Evolutionary conservation across 2,329 filamentous ascomycete genomes (phyloP).

Genomic region (Juglanconis sp.): DNA sequence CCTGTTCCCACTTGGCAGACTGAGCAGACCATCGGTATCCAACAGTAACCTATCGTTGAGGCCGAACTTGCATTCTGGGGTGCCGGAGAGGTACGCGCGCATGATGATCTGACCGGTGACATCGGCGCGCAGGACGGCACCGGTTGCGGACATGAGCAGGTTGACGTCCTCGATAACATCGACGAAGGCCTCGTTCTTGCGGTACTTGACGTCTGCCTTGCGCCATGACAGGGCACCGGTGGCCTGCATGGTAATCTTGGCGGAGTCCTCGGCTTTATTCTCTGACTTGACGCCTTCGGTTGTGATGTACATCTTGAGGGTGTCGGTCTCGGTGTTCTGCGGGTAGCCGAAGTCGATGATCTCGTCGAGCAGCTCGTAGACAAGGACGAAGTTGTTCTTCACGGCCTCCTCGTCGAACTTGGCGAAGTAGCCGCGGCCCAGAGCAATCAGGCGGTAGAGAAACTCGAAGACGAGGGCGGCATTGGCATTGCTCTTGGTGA

Average conservation of each 20-base stretch:
- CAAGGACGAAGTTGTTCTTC: slow-evolving; percentile 99
- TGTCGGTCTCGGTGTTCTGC: slow-evolving; percentile 98
- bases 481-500: slow-evolving; percentile 99
- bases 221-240: slow-evolving; percentile 96
- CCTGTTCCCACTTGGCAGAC: slow-evolving; percentile 70
- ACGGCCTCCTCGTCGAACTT: slow-evolving; percentile 99
- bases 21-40: slow-evolving; percentile 68
- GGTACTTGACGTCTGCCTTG: slow-evolving; percentile 95
- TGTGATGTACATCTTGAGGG: slow-evolving; percentile 99
- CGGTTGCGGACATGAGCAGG: slow-evolving; percentile 96
- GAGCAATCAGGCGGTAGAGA: slow-evolving; percentile 82
- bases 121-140: slow-evolving; percentile 89
- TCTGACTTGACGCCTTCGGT: slow-evolving; percentile 97
- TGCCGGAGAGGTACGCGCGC: slow-evolving; percentile 95
- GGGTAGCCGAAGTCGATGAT: slow-evolving; percentile 99
- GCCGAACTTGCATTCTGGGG: slow-evolving; percentile 97
- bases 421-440: slow-evolving; percentile 95
- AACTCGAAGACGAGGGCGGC: slow-evolving; percentile 98
- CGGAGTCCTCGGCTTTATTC: slow-evolving; percentile 81
- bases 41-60: slow-evolving; percentile 92
- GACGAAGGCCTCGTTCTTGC: slow-evolving; percentile 99
- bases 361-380: slow-evolving; percentile 96
- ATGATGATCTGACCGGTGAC: slow-evolving; percentile 98
- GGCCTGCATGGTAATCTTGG: slow-evolving; percentile 98
- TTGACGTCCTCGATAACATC: slow-evolving; percentile 99